phyloP scores from a whole-genome alignment of 805 yeast genomes.

The Yamadazyma sp. region DNA sequence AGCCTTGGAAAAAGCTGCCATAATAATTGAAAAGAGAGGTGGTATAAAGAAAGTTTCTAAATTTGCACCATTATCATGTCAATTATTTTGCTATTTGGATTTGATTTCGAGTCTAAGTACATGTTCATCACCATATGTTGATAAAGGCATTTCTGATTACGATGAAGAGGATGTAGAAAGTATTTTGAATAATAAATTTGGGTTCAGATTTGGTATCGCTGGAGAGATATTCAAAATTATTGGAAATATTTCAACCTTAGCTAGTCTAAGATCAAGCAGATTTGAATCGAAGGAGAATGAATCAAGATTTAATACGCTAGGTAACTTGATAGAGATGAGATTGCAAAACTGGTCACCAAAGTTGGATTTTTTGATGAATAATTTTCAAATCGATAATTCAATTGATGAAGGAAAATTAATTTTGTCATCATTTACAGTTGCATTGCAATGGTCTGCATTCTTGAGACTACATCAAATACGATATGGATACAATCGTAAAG shows the following conservation, averaged over 20 bases:
- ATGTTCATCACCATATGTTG: conserved; percentile 20
- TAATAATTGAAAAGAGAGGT: conserved; percentile 18
- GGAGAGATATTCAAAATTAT: conserved; percentile 25
- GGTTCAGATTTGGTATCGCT: conserved; percentile 26
- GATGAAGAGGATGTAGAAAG: conserved; percentile 16
- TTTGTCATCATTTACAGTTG: conserved; percentile 21
- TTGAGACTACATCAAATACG: conserved; percentile 25
- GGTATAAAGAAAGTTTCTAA: conserved; percentile 18
- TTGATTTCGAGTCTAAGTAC: conserved; percentile 25
- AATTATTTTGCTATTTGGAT: conserved; percentile 27
- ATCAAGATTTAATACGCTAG: conserved; percentile 20
- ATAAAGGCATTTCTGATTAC: conserved; percentile 8
- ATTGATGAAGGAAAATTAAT: conserved; percentile 8
- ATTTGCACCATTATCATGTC: conserved; percentile 20
- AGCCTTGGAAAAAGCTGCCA: conserved; percentile 19
- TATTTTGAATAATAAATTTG: conserved; percentile 21
- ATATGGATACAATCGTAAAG: conserved; percentile 24
- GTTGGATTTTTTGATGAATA: conserved; percentile 15
- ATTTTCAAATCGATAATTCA: conserved; percentile 11
- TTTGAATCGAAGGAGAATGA: conserved; percentile 16
- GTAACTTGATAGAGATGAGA: conserved; percentile 22
- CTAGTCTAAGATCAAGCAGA: conserved; percentile 18
- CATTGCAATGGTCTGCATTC: conserved; percentile 28
- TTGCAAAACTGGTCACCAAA: conserved; percentile 25
- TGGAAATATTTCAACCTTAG: conserved; percentile 24